These are phyloP conservation scores for Puccinia coronata DNA, from an alignment of 1,284 basidiomycete species.

Conservation along the genomic window DNA sequence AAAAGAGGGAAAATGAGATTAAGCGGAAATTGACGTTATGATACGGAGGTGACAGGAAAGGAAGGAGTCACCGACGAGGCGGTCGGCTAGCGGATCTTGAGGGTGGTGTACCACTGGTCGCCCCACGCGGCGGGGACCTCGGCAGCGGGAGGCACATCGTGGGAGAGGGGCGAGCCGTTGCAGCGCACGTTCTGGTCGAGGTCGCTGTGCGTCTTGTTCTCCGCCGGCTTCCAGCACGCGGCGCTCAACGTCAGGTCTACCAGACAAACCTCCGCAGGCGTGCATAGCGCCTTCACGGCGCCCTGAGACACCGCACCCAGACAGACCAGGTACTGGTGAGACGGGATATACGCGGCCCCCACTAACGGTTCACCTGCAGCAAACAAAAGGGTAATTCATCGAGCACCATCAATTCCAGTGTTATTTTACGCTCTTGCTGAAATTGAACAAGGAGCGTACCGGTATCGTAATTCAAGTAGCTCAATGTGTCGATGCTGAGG, in stretches of 20 bases:
- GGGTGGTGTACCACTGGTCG: slow-evolving; percentile 32
- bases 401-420: not conserved
- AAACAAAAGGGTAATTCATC: not conserved
- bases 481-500: slow-evolving; percentile 38
- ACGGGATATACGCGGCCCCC: slow-evolving; percentile 1
- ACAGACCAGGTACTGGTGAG: slow-evolving; percentile 21
- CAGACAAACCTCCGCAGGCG: slow-evolving; percentile 34
- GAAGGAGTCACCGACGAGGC: not conserved
- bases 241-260: slow-evolving; percentile 26
- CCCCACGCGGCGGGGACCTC: slow-evolving; percentile 35
- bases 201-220: not conserved
- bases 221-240: slow-evolving; percentile 13
- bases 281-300: not conserved
- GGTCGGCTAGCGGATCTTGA: slow-evolving; percentile 17
- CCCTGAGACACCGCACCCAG: slow-evolving; percentile 32
- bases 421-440: not conserved
- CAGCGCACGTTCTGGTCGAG: not conserved
- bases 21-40: too few relatives aligned
- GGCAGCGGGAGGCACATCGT: not conserved
- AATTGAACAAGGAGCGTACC: slow-evolving; percentile 5
- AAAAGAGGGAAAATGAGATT: too few relatives aligned
- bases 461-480: slow-evolving; percentile 44
- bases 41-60: too few relatives aligned
- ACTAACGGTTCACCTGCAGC: slow-evolving; percentile 35
- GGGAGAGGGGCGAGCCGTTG: not conserved